Percentiles rank a stretch among this genome's conserved stretches.
Evolutionary conservation across 768 basidiomycete genomes (phyloP).

Genomic region (Clitopilus hobsonii): DNA sequence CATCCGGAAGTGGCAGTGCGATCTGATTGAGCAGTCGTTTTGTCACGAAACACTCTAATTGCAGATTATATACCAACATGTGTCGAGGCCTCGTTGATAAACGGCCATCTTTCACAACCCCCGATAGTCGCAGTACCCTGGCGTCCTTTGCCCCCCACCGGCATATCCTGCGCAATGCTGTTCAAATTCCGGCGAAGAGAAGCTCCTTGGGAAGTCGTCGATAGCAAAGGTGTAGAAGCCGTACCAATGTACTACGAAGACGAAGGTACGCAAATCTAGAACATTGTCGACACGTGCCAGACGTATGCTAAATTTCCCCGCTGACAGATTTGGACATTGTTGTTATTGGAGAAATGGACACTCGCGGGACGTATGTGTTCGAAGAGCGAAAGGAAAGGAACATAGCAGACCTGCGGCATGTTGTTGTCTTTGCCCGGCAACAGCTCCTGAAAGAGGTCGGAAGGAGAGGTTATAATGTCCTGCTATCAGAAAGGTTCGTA

Average conservation of each 20-base stretch:
- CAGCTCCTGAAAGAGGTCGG: slow-evolving; percentile 54
- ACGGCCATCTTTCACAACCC: slow-evolving; percentile 1
- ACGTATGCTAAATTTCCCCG: slow-evolving; percentile 2
- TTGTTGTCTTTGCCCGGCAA: slow-evolving; percentile 58
- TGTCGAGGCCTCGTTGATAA: background rate
- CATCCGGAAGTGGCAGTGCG: slow-evolving; percentile 10
- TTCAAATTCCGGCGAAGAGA: slow-evolving; percentile 52
- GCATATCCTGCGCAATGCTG: slow-evolving; percentile 20
- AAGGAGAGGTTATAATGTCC: slow-evolving; percentile 55
- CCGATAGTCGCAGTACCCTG: background rate
- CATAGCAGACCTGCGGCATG: slow-evolving; percentile 42
- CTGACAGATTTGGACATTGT: slow-evolving; percentile 54
- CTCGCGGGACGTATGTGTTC: slow-evolving; percentile 60
- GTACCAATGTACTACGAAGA: slow-evolving; percentile 62
- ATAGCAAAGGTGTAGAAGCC: slow-evolving; percentile 58
- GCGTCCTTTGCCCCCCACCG: slow-evolving; percentile 7
- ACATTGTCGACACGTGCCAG: background rate
- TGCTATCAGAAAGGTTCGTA: slow-evolving; percentile 63
- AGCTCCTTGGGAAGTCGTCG: slow-evolving; percentile 75
- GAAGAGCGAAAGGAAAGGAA: slow-evolving; percentile 45
- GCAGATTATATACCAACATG: background rate
- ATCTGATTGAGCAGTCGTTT: background rate
- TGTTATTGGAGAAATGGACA: slow-evolving; percentile 46
- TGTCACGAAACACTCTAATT: background rate
- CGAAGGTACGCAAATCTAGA: slow-evolving; percentile 36